Base-by-base conservation (phyloP, 2,329 filamentous ascomycete species). In the Xylaria sp. region DNA sequence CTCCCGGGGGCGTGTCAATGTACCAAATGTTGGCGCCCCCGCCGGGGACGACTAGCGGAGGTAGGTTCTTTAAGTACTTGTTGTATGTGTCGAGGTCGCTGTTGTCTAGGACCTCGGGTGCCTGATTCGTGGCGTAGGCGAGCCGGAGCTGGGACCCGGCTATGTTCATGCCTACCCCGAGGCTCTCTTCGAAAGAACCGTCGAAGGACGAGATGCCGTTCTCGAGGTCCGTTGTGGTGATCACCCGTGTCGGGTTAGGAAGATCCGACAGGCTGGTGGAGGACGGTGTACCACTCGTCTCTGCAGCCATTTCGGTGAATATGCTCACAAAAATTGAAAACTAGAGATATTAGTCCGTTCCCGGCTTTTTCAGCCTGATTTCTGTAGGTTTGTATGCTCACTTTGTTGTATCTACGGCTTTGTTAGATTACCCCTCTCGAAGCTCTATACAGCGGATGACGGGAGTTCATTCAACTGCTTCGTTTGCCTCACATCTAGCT, bases 1-100 rank as follows among this genome's bases (percentile, higher is more conserved):
- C 17, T 9, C 47, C 63, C 6, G 63, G 63, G 3, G 58, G 48
- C 4, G 27, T 47, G 51, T 66, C 64, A n/a, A 66, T 52, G 29
- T 56, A 47, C 29, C 61, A 63, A 27, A 59, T 38, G 3, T 51
- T 53, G 7, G 64, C 51, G 17, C 60, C 60, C 6, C 56, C 51
- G 44, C 33, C 60, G 8, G 53, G 46, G 2, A 5, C 2, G 15
- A 60, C 44, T 4, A 54, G 49, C 8, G 35, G 60, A 25, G 35
- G 51, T 13, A n/a, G 9, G 17, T 29, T 52, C 15, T 52, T n/a
- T 10, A 52, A 29, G 13, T 29, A 19, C 3, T 8, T 29, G 19
- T 47, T 29, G 38, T 58, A 58, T 6, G 11, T 17, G 11, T 31
- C n/a, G 10, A 52, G 23, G 23, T 58, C 38, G 23, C 27, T 38